These are phyloP conservation scores for Phylloporus sp. DNA, from an alignment of 768 basidiomycete genomes.

Conservation along the genomic window DNA sequence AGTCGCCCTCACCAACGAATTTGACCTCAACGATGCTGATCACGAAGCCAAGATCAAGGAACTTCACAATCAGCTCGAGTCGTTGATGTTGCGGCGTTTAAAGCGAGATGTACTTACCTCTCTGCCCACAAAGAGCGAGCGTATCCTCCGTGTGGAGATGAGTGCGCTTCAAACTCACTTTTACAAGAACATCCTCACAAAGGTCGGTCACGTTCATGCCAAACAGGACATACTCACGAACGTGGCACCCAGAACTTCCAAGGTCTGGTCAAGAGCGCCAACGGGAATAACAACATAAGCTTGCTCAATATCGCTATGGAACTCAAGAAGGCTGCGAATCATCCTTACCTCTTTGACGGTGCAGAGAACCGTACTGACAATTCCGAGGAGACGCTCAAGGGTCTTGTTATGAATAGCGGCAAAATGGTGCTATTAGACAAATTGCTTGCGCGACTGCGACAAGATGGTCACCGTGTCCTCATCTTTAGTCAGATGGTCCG, in stretches of 20 bases:
- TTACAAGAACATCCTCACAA: slow-evolving; percentile 97
- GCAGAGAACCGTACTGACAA: slow-evolving; percentile 67
- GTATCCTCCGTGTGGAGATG: slow-evolving; percentile 97
- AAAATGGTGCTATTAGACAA: slow-evolving; percentile 99
- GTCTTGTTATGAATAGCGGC: slow-evolving; percentile 97
- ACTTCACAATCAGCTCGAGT: slow-evolving; percentile 87
- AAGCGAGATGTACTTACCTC: slow-evolving; percentile 97
- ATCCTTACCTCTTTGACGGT: slow-evolving; percentile 96
- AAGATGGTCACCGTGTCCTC: slow-evolving; percentile 92
- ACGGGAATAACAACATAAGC: slow-evolving; percentile 88
- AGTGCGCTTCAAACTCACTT: slow-evolving; percentile 93
- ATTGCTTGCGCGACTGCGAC: slow-evolving; percentile 81
- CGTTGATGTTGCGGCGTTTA: slow-evolving; percentile 89
- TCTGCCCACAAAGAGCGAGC: slow-evolving; percentile 96
- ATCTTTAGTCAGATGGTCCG: slow-evolving; percentile 99
- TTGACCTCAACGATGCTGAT: slow-evolving; percentile 89
- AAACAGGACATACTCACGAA: slow-evolving; percentile 1
- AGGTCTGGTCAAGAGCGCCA: slow-evolving; percentile 85
- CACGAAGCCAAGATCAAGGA: slow-evolving; percentile 96
- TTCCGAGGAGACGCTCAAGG: slow-evolving; percentile 82
- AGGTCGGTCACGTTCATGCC: slow-evolving; percentile 42
- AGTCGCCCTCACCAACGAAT: slow-evolving; percentile 94
- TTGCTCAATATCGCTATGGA: slow-evolving; percentile 99
- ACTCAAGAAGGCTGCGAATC: slow-evolving; percentile 97
- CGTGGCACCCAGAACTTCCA: slow-evolving; percentile 71